Evolutionary conservation across 208 protist species (phyloP).

Genomic region (Hexamita inflata): DNA sequence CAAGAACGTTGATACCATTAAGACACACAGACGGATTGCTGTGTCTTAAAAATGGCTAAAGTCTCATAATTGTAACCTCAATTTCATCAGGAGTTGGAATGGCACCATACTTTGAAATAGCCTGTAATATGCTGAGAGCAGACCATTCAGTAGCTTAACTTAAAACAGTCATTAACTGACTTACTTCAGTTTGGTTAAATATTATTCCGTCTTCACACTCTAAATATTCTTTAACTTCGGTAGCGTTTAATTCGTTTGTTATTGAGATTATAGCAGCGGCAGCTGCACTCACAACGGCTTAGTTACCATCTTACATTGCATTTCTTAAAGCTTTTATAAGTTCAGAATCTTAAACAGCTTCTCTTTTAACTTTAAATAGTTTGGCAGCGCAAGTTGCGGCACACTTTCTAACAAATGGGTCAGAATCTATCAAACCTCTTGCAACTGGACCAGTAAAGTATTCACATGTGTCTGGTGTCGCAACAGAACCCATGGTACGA

Average conservation of each 20-base stretch:
- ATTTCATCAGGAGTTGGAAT: not conserved
- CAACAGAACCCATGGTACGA: conserved; percentile 89
- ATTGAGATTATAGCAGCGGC: conserved; percentile 61
- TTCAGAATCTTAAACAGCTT: conserved; percentile 62
- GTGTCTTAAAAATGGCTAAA: not conserved
- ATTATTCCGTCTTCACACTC: not conserved
- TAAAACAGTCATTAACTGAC: conserved; percentile 35
- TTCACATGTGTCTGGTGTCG: conserved; percentile 70
- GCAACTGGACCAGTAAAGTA: conserved; percentile 77
- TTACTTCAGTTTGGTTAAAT: conserved; percentile 38
- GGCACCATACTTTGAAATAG: not conserved
- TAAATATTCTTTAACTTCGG: not conserved
- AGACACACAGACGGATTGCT: not conserved
- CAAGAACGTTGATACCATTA: not conserved
- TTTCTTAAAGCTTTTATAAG: conserved; percentile 53
- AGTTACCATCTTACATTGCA: conserved; percentile 79
- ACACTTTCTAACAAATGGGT: conserved; percentile 93
- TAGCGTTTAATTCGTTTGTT: not conserved
- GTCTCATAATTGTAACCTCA: not conserved
- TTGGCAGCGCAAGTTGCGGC: conserved; percentile 86
- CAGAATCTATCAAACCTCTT: conserved; percentile 68
- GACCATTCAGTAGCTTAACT: conserved; percentile 57
- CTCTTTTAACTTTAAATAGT: conserved; percentile 74
- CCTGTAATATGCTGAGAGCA: not conserved
- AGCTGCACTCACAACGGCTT: conserved; percentile 77